Conservation (phyloP, 306 rosid species). For the Astragalus glycyphyllos region DNA sequence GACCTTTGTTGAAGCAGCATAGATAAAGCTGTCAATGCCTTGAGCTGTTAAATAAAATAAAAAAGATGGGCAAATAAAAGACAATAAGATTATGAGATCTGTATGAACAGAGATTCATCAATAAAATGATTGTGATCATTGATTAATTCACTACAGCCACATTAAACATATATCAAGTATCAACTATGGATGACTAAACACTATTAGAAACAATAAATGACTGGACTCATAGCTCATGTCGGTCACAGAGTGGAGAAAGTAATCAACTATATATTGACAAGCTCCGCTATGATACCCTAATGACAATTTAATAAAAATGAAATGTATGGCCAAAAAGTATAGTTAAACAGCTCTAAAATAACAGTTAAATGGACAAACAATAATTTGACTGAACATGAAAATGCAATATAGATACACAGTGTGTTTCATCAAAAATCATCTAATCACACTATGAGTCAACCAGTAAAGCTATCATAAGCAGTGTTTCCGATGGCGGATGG, state of each 20-base stretch:
- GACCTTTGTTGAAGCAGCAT: conserved; percentile 71
- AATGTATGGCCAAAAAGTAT: conserved; percentile 3
- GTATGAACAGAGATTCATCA: conserved; percentile 28
- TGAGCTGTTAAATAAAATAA: conserved; percentile 63
- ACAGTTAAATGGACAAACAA: not conserved
- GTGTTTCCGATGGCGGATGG: too few relatives aligned
- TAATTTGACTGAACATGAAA: not conserved
- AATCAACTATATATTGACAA: conserved; percentile 26
- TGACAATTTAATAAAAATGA: conserved; percentile 17
- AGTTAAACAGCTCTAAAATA: not conserved
- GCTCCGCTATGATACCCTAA: conserved; percentile 15
- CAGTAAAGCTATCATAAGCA: not conserved
- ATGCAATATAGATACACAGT: conserved; percentile 1
- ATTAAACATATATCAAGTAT: conserved; percentile 21
- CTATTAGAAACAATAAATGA: conserved; percentile 26
- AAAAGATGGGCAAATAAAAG: conserved; percentile 26
- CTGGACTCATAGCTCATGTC: not conserved
- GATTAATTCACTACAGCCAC: conserved; percentile 34
- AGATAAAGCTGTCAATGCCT: conserved; percentile 83
- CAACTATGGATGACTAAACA: conserved; percentile 19
- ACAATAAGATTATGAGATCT: conserved; percentile 40
- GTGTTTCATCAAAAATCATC: conserved; percentile 13
- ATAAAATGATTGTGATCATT: conserved; percentile 28
- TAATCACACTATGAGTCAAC: not conserved
- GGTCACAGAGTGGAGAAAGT: conserved; percentile 30